Conservation (phyloP, 371 early-diverging fungal species). For the Catenaria anguillulae region DNA sequence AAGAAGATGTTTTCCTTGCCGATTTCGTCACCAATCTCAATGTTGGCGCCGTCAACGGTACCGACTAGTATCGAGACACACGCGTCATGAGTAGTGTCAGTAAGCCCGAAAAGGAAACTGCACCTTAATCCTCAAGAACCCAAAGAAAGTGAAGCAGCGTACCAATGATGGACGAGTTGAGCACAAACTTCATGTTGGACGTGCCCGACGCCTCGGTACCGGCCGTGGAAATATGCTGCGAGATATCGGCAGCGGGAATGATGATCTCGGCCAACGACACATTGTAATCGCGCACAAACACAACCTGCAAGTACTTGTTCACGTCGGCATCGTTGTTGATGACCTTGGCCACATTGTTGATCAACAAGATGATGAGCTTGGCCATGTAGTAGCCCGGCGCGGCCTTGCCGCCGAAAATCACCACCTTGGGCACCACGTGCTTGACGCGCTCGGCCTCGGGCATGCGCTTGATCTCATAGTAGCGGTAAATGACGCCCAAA, state of each 20-base stretch:
- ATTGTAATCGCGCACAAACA: constrained; percentile 86
- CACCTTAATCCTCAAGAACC: background rate
- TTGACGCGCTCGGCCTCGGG: constrained; percentile 35
- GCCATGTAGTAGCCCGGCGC: constrained; percentile 92
- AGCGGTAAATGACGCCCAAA: constrained; percentile 73
- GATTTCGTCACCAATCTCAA: constrained; percentile 85
- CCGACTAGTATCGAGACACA: no score
- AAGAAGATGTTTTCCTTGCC: constrained; percentile 86
- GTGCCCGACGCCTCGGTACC: constrained; percentile 97
- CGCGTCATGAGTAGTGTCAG: no score
- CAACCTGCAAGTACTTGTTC: constrained; percentile 53
- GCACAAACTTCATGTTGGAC: constrained; percentile 93
- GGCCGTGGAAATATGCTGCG: constrained; percentile 40
- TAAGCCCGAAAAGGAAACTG: no score
- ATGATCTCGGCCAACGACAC: constrained; percentile 65
- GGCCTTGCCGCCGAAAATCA: constrained; percentile 65
- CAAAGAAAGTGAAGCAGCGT: no score
- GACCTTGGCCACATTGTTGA: constrained; percentile 68
- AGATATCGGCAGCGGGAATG: background rate
- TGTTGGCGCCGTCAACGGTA: constrained; percentile 79
- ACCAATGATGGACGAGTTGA: constrained; percentile 87
- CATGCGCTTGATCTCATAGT: constrained; percentile 59
- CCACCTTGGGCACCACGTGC: constrained; percentile 59
- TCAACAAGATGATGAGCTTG: constrained; percentile 87
- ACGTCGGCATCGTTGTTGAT: constrained; percentile 66